Conservation (phyloP, 148 eudicot species). For the Heliamphora exappendiculata region DNA sequence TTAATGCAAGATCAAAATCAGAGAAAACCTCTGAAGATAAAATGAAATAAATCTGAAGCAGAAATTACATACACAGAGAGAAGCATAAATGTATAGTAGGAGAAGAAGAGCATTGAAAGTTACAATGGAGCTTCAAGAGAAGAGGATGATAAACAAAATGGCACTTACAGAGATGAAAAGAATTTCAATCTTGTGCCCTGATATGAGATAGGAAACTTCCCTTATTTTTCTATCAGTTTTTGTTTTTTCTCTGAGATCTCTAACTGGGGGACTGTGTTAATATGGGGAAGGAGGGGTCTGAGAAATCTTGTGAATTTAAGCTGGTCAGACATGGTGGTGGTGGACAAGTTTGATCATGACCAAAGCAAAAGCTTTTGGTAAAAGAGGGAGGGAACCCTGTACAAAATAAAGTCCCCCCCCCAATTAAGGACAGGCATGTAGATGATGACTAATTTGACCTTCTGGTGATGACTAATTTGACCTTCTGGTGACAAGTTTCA, state of each 20-base stretch:
- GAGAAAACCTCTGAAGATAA: neutral
- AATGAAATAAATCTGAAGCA: neutral
- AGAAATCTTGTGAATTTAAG: slow-evolving; percentile 27
- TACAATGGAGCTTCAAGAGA: neutral
- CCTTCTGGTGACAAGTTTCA: neutral
- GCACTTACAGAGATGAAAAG: slow-evolving; percentile 10
- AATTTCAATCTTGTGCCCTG: neutral
- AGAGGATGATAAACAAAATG: neutral
- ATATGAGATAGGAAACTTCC: slow-evolving; percentile 4
- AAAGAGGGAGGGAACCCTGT: slow-evolving; percentile 57
- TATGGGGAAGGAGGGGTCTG: slow-evolving; percentile 41
- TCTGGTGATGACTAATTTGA: neutral
- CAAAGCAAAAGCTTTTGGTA: slow-evolving; percentile 39
- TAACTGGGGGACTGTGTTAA: slow-evolving; percentile 14
- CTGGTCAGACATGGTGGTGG: slow-evolving; percentile 40
- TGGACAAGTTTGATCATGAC: slow-evolving; percentile 37
- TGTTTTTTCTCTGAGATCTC: slow-evolving; percentile 9
- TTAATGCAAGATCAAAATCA: neutral
- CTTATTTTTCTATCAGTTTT: neutral
- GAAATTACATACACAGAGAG: no score
- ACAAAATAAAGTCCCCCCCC: slow-evolving; percentile 51
- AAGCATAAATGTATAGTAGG: neutral
- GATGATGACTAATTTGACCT: slow-evolving; percentile 5
- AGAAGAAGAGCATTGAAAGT: neutral
- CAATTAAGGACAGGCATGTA: neutral